Evolutionary conservation across 2,329 filamentous ascomycete genomes (phyloP).

Genomic region (Dendrostoma leiphaemia): DNA sequence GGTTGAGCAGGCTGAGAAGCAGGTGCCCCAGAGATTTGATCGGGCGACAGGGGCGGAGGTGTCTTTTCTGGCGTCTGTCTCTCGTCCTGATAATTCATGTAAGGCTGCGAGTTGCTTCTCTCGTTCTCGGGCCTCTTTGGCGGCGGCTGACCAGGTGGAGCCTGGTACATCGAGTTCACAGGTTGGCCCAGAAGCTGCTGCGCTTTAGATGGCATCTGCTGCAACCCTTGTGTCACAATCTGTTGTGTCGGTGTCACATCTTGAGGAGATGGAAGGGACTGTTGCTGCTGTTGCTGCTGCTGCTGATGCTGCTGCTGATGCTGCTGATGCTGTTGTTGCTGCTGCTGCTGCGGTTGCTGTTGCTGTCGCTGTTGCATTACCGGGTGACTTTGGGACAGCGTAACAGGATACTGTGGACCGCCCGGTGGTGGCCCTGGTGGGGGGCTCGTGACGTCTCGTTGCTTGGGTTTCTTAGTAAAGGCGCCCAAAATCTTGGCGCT

Average conservation of each 20-base stretch:
- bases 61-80: slow-evolving; percentile 18
- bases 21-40: slow-evolving; percentile 17
- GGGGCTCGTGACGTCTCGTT: slow-evolving; percentile 21
- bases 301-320: neutral
- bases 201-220: slow-evolving; percentile 16
- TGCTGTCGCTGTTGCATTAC: neutral
- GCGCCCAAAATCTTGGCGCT: slow-evolving; percentile 24
- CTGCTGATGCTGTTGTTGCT: neutral
- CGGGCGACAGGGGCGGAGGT: slow-evolving; percentile 5
- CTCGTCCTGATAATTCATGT: slow-evolving; percentile 21
- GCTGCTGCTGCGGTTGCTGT: neutral
- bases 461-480: slow-evolving; percentile 25
- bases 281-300: neutral
- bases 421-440: slow-evolving; percentile 20
- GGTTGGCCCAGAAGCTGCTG: slow-evolving; percentile 17
- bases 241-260: slow-evolving; percentile 2
- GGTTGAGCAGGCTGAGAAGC: neutral
- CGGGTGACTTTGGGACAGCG: too few relatives aligned
- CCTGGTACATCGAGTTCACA: slow-evolving; percentile 11
- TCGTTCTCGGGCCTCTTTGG: slow-evolving; percentile 3
- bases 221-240: slow-evolving; percentile 7
- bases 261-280: neutral
- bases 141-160: slow-evolving; percentile 8
- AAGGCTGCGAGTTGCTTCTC: slow-evolving; percentile 8
- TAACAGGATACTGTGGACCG: slow-evolving; percentile 22